A percentile compares a stretch with the other conserved stretches of the same genome.
phyloP scores from a whole-genome alignment of 305 asterid genomes.

The Euphrasia arctica region DNA sequence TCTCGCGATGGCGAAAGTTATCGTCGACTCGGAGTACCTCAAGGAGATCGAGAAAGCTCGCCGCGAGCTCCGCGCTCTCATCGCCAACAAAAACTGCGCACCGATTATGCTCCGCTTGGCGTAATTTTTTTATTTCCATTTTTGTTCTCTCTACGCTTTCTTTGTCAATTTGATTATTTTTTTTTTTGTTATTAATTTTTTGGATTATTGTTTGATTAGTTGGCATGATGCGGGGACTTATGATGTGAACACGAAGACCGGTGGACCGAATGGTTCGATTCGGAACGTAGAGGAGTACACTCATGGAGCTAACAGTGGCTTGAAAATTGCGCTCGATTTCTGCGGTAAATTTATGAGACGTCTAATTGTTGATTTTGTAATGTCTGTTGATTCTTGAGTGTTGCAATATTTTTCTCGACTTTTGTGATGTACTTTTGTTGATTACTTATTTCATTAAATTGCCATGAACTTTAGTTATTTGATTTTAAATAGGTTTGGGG shows the following conservation, averaged over 20 bases:
- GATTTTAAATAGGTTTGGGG: background rate
- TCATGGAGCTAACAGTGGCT: slow-evolving; percentile 78
- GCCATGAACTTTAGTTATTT: slow-evolving; percentile 5
- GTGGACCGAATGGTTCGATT: slow-evolving; percentile 94
- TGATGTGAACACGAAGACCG: slow-evolving; percentile 74
- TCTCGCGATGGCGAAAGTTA: slow-evolving; percentile 57
- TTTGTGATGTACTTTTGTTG: background rate
- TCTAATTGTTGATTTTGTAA: slow-evolving; percentile 1
- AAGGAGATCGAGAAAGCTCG: slow-evolving; percentile 80
- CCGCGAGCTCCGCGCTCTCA: slow-evolving; percentile 83
- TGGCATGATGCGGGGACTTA: slow-evolving; percentile 99
- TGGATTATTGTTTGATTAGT: slow-evolving; percentile 34
- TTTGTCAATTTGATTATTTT: background rate
- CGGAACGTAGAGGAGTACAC: slow-evolving; percentile 67
- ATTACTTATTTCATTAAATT: slow-evolving; percentile 4
- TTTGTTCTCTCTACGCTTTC: background rate
- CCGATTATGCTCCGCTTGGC: slow-evolving; percentile 98
- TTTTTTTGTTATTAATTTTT: background rate
- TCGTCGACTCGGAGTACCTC: slow-evolving; percentile 74
- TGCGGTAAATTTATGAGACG: slow-evolving; percentile 53
- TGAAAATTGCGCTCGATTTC: slow-evolving; percentile 80
- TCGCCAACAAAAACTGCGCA: slow-evolving; percentile 80
- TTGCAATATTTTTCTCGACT: slow-evolving; percentile 3
- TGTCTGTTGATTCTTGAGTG: slow-evolving; percentile 11
- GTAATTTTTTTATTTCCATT: slow-evolving; percentile 37